These are phyloP conservation scores for Aspergillus bertholletiae DNA, from an alignment of 495 filamentous ascomycete species.

Conservation along the genomic window DNA sequence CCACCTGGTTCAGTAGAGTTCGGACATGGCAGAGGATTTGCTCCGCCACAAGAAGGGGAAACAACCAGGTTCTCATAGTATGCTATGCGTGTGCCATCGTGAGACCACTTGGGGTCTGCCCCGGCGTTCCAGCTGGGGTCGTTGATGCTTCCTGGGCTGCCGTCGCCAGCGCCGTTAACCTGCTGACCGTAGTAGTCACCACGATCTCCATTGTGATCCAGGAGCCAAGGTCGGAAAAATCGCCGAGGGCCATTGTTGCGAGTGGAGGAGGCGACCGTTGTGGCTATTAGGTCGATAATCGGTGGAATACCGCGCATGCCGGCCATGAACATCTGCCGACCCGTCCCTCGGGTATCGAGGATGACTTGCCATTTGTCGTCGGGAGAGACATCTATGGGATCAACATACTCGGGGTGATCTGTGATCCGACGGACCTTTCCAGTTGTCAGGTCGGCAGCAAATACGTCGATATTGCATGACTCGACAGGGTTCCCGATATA, in stretches of 20 bases:
- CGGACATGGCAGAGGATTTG: constrained; percentile 16
- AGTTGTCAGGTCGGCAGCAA: constrained; percentile 18
- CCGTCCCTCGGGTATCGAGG: constrained; percentile 19
- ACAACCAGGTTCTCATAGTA: constrained; percentile 17
- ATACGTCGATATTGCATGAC: constrained; percentile 23
- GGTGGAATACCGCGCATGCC: constrained; percentile 21
- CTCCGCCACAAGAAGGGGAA: constrained; percentile 14
- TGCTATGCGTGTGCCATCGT: constrained; percentile 18
- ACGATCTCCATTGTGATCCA: constrained; percentile 18
- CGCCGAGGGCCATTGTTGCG: constrained; percentile 22
- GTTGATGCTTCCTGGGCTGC: constrained; percentile 14
- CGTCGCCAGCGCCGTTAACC: constrained; percentile 17
- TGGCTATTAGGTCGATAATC: constrained; percentile 14
- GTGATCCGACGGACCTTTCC: constrained; percentile 21
- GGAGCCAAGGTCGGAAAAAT: constrained; percentile 22
- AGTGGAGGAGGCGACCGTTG: constrained; percentile 12
- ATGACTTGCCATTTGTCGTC: constrained; percentile 20
- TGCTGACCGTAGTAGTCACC: constrained; percentile 21
- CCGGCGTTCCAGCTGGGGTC: constrained; percentile 25
- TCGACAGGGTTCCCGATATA: constrained; percentile 20
- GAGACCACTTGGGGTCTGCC: constrained; percentile 23
- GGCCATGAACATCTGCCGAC: constrained; percentile 22
- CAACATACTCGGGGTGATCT: constrained; percentile 22
- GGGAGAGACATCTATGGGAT: constrained; percentile 19
- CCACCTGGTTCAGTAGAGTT: constrained; percentile 13